Percentiles rank a stretch among this genome's conserved stretches.
Conservation (phyloP, 192 early-diverging fungal genomes). For the Podila minutissima region DNA sequence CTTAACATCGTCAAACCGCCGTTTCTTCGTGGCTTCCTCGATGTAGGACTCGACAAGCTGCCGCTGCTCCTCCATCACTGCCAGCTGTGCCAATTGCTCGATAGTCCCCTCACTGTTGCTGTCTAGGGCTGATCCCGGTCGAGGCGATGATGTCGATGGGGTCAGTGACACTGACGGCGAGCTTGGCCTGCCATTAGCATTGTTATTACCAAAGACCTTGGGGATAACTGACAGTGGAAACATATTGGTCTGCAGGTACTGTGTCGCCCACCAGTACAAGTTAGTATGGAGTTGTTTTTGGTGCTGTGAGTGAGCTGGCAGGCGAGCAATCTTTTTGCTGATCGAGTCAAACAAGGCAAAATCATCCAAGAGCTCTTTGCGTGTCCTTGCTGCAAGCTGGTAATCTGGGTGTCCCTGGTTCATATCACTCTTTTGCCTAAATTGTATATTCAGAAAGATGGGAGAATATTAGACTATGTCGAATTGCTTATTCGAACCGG, state of each 20-base stretch:
- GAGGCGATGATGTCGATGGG: constrained; percentile 25
- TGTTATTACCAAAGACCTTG: constrained; percentile 52
- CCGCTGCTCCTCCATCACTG: constrained; percentile 76
- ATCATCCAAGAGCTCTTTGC: constrained; percentile 71
- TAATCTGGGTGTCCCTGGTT: constrained; percentile 64
- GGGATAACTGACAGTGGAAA: constrained; percentile 79
- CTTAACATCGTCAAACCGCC: constrained; percentile 78
- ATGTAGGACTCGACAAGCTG: constrained; percentile 71
- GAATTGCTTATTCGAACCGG: too few species aligned
- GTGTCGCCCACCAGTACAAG: constrained; percentile 68
- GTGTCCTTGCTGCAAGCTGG: constrained; percentile 65
- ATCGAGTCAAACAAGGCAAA: constrained; percentile 71
- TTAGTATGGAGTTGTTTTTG: constrained; percentile 70
- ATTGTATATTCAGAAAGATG: background rate
- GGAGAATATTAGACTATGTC: background rate
- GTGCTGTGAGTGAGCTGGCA: constrained; percentile 58
- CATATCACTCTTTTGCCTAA: constrained; percentile 53
- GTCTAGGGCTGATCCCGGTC: constrained; percentile 18
- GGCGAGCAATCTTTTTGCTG: constrained; percentile 65
- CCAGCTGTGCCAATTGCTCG: constrained; percentile 51
- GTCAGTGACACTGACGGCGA: constrained; percentile 22
- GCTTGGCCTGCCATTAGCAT: constrained; percentile 11
- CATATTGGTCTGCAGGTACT: constrained; percentile 84
- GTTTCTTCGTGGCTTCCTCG: constrained; percentile 67
- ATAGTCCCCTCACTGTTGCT: constrained; percentile 26